These are phyloP conservation scores for Trichoderma atroviride DNA, from an alignment of 2,329 filamentous ascomycete species.

Conservation along the genomic window DNA sequence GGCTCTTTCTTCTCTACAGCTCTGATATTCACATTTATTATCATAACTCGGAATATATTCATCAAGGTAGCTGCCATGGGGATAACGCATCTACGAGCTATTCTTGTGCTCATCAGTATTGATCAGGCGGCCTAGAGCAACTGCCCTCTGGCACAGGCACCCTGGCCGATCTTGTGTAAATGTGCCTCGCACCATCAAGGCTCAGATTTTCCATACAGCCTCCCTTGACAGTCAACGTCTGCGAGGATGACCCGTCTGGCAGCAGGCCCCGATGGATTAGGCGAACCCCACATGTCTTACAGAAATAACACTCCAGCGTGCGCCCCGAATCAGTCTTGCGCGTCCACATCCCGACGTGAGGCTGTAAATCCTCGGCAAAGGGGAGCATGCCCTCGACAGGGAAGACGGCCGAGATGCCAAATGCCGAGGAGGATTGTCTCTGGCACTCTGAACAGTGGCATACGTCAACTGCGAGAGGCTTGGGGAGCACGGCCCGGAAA, in stretches of 20 bases:
- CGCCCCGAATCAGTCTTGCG: slow-evolving; percentile 46
- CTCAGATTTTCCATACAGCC: slow-evolving; percentile 48
- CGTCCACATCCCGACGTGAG: slow-evolving; percentile 42
- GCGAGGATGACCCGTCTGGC: slow-evolving; percentile 42
- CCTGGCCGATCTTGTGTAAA: slow-evolving; percentile 50
- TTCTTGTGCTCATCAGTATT: neutral
- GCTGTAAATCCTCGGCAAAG: slow-evolving; percentile 38
- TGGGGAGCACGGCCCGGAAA: slow-evolving; percentile 41
- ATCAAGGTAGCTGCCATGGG: neutral
- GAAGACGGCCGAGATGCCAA: slow-evolving; percentile 50
- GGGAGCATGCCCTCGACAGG: slow-evolving; percentile 46
- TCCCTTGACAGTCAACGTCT: slow-evolving; percentile 50
- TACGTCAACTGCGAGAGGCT: slow-evolving; percentile 44
- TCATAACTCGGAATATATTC: neutral
- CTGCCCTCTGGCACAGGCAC: slow-evolving; percentile 47
- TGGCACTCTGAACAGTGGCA: slow-evolving; percentile 53
- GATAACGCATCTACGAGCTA: neutral
- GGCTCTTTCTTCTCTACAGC: neutral
- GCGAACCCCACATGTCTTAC: slow-evolving; percentile 48
- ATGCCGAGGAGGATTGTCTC: slow-evolving; percentile 49
- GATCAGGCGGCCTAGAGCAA: slow-evolving; percentile 30
- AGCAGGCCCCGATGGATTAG: slow-evolving; percentile 49
- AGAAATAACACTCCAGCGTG: slow-evolving; percentile 49
- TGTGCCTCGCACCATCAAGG: slow-evolving; percentile 47
- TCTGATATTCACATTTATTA: neutral